Percentiles rank a stretch among this genome's conserved stretches.
Conservation (phyloP, 768 basidiomycete genomes). For the Suillus paluster region DNA sequence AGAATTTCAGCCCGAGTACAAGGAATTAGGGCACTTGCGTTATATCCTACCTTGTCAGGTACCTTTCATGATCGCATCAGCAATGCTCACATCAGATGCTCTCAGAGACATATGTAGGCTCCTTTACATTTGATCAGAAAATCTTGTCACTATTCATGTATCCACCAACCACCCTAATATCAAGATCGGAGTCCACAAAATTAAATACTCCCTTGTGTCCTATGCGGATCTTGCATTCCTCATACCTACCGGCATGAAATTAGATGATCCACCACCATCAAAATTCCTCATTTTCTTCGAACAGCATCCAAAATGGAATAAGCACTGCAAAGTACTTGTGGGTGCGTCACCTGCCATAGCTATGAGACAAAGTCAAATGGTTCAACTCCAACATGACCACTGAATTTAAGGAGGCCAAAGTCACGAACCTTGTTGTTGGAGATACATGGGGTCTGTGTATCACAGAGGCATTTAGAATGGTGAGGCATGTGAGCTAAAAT, state of each 20-base stretch:
- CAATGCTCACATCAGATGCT: conserved; percentile 19
- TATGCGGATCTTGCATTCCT: conserved; percentile 22
- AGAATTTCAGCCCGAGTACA: conserved; percentile 3
- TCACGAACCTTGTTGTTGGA: conserved; percentile 17
- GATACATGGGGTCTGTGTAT: conserved; percentile 30
- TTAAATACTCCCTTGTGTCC: conserved; percentile 17
- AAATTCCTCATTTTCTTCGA: conserved; percentile 34
- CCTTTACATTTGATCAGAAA: neutral
- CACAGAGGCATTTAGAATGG: conserved; percentile 43
- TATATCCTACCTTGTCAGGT: conserved; percentile 17
- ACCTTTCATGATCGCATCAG: conserved; percentile 21
- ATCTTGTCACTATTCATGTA: neutral
- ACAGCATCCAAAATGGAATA: conserved; percentile 25
- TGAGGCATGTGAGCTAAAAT: conserved; percentile 13
- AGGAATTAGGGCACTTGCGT: conserved; percentile 9
- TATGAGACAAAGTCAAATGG: conserved; percentile 23
- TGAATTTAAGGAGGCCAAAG: conserved; percentile 19
- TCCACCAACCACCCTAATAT: conserved; percentile 25
- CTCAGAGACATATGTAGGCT: conserved; percentile 10
- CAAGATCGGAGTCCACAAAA: conserved; percentile 17
- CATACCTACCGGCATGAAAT: conserved; percentile 15
- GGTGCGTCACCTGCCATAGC: conserved; percentile 11
- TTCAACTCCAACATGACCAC: conserved; percentile 27
- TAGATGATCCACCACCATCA: conserved; percentile 12
- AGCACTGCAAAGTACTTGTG: conserved; percentile 16